Base-by-base conservation (phyloP, 2,329 filamentous ascomycete species). In the Tothia fuscella region DNA sequence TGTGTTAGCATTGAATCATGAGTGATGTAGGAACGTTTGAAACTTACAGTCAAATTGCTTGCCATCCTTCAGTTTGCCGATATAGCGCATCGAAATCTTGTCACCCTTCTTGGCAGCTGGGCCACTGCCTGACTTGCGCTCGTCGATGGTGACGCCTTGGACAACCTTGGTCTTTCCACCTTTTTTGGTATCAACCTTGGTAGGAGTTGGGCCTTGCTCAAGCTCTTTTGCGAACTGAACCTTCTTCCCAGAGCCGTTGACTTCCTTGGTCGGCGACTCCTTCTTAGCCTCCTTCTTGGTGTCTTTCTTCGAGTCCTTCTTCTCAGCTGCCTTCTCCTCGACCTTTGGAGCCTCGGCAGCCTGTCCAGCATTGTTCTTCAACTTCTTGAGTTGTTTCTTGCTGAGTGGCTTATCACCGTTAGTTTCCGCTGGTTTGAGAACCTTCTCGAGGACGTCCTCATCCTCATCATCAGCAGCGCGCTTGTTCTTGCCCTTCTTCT, bases 261-360 rank as follows among this genome's bases (percentile, higher is more conserved):
- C 48, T 13, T 40, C 14, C 48, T 59, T 59, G 32, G 48, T 48
- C 41, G 57, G 50, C 35, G 34, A 57, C 14, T 42, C 58, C 57
- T 96, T 88, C 76, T 96, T 95, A 59, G 91, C 89, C 62, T 98
- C 91, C 72, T 95, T 96, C 78, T 95, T 95, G 63, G 83, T 82
- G 44, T 71, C 68, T 71, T 79, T 60, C 47, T 58, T 55, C 46
- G 53, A 78, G 49, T 62, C 63, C 49, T 69, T 62, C 47, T 63
- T 64, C 41, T 67, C 65, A 43, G 72, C 70, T 46, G 73, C 66
- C 49, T 73, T 66, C 34, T 65, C 60, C 53, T 80, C 74, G 33
- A 68, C 66, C 41, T 56, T 55, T 34, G 56, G 55, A 31, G 60
- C 53, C 39, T 72, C 65, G 46, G 82, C 76, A 46, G 91, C 80